A percentile compares a stretch with the other conserved stretches of the same genome.
phyloP scores from a whole-genome alignment of 1,139 yeast genomes.

The Yamadazyma trypodendri region DNA sequence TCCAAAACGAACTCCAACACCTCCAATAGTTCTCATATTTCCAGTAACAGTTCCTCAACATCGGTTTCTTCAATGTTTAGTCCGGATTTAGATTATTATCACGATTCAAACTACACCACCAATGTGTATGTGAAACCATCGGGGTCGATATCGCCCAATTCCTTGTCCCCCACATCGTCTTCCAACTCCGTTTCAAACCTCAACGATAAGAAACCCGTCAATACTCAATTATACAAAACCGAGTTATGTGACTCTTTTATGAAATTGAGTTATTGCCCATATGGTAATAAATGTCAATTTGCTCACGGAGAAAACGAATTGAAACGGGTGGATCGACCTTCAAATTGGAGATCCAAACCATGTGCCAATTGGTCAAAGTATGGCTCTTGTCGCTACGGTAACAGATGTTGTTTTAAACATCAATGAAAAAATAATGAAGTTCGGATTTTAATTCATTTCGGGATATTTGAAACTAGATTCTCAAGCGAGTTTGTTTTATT shows the following conservation, averaged over 20 bases:
- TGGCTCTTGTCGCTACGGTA: slow-evolving; percentile 86
- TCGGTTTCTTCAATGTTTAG: slow-evolving; percentile 1
- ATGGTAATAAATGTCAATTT: slow-evolving; percentile 89
- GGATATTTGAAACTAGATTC: too few species aligned
- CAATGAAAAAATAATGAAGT: too few species aligned
- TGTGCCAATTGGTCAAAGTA: slow-evolving; percentile 85
- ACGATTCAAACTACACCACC: slow-evolving; percentile 1
- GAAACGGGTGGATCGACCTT: slow-evolving; percentile 69
- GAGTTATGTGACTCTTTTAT: slow-evolving; percentile 82
- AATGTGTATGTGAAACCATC: not conserved
- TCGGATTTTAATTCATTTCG: too few species aligned
- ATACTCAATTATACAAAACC: slow-evolving; percentile 81
- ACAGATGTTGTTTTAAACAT: slow-evolving; percentile 89
- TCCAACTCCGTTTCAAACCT: not conserved
- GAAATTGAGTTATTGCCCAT: slow-evolving; percentile 76
- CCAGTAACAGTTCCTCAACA: slow-evolving; percentile 2
- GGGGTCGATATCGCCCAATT: not conserved
- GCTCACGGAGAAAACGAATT: slow-evolving; percentile 86
- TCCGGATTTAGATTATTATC: not conserved
- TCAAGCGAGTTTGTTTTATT: not conserved
- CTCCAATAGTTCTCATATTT: slow-evolving; percentile 10
- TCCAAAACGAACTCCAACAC: slow-evolving; percentile 7
- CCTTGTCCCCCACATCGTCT: not conserved
- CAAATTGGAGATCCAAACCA: slow-evolving; percentile 89
- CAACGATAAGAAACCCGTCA: slow-evolving; percentile 32